Conservation (phyloP, 2,329 filamentous ascomycete genomes). For the Bipolaris sorokiniana region DNA sequence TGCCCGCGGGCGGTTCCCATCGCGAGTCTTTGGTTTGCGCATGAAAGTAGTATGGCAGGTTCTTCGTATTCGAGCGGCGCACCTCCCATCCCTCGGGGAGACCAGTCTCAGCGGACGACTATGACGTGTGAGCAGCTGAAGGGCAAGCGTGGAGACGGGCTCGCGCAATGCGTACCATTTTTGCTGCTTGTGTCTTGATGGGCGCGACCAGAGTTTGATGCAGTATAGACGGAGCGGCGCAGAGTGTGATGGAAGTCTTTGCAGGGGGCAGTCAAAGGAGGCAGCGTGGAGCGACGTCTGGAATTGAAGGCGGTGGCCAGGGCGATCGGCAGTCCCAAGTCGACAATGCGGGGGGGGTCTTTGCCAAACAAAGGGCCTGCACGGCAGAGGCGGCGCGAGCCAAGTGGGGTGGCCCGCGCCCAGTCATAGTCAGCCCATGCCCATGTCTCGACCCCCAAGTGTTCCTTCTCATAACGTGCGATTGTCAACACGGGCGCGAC, state of each 20-base stretch:
- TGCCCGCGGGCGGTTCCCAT: conserved; percentile 90
- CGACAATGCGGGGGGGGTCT: conserved; percentile 27
- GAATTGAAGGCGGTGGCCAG: conserved; percentile 17
- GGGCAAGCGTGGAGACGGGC: neutral
- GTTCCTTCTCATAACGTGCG: neutral
- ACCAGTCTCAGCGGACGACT: conserved; percentile 58
- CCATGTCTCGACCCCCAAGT: conserved; percentile 1
- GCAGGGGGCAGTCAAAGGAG: conserved; percentile 3
- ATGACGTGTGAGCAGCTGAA: conserved; percentile 30
- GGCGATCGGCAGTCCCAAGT: conserved; percentile 31
- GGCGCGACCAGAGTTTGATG: conserved; percentile 1
- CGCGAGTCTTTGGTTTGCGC: conserved; percentile 81
- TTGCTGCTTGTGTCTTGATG: conserved; percentile 8
- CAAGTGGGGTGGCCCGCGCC: conserved; percentile 14
- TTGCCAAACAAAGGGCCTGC: conserved; percentile 15
- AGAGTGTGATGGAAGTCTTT: conserved; percentile 8
- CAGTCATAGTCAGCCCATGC: neutral
- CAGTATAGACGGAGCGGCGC: neutral
- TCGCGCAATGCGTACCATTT: conserved; percentile 38
- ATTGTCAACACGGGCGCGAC: neutral
- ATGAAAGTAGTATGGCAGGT: conserved; percentile 99
- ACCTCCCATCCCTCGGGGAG: conserved; percentile 92
- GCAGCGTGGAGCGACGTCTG: conserved; percentile 16
- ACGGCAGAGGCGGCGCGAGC: conserved; percentile 10
- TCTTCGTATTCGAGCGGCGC: conserved; percentile 97